Percentiles rank a stretch among this genome's conserved stretches.
Evolutionary conservation across 306 rosid genomes (phyloP).

Genomic region (Hippophae rhamnoides): DNA sequence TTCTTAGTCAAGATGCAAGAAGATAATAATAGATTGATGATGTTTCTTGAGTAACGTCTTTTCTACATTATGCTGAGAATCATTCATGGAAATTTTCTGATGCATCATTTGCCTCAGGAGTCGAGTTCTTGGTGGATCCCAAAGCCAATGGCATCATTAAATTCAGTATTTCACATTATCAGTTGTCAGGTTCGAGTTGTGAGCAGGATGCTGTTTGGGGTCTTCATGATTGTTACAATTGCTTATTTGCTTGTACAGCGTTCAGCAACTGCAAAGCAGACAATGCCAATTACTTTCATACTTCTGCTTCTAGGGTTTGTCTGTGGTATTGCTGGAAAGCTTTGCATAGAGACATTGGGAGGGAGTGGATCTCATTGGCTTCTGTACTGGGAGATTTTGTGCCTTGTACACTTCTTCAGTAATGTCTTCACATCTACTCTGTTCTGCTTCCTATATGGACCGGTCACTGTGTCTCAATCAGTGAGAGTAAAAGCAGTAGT

Average conservation of each 20-base stretch:
- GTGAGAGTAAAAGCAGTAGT: slow-evolving; percentile 18
- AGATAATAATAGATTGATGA: too few relatives aligned
- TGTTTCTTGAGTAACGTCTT: not conserved
- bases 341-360: slow-evolving; percentile 74
- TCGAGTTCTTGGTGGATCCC: slow-evolving; percentile 63
- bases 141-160: slow-evolving; percentile 38
- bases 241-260: slow-evolving; percentile 54
- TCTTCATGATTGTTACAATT: slow-evolving; percentile 44
- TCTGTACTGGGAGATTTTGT: slow-evolving; percentile 57
- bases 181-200: slow-evolving; percentile 56
- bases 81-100: not conserved
- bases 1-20: too few relatives aligned
- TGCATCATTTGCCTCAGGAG: slow-evolving; percentile 33
- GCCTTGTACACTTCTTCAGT: slow-evolving; percentile 55
- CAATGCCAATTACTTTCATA: slow-evolving; percentile 70
- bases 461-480: slow-evolving; percentile 26
- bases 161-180: slow-evolving; percentile 30
- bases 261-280: slow-evolving; percentile 39
- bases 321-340: slow-evolving; percentile 72
- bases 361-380: slow-evolving; percentile 80
- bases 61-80: not conserved
- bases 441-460: slow-evolving; percentile 55
- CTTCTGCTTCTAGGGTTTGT: slow-evolving; percentile 52
- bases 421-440: slow-evolving; percentile 36
- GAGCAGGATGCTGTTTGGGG: slow-evolving; percentile 54